A percentile compares a stretch with the other conserved stretches of the same genome.
Evolutionary conservation across 129 eudicot genomes (phyloP).

Genomic region (Lonicera japonica): DNA sequence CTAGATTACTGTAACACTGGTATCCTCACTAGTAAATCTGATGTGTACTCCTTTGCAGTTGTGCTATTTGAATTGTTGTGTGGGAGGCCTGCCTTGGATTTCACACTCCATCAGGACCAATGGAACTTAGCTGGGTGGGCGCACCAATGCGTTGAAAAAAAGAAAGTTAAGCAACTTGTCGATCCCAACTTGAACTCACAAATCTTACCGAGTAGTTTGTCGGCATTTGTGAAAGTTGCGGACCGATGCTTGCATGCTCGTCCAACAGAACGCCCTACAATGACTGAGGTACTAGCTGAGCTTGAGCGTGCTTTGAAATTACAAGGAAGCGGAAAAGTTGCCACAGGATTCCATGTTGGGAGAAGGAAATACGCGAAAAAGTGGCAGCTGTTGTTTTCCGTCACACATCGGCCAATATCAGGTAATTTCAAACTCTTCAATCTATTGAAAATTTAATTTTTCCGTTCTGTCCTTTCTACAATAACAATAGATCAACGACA

Average conservation of each 20-base stretch:
- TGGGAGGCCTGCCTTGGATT: slow-evolving; percentile 32
- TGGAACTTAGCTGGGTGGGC: slow-evolving; percentile 13
- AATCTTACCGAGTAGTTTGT: neutral
- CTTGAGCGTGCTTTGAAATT: neutral
- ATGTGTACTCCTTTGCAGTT: slow-evolving; percentile 26
- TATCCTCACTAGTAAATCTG: slow-evolving; percentile 12
- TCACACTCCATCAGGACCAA: slow-evolving; percentile 17
- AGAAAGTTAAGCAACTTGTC: neutral
- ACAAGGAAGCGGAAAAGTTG: too few relatives aligned
- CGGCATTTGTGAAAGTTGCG: neutral
- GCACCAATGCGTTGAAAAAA: slow-evolving; percentile 9
- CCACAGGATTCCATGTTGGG: too few relatives aligned
- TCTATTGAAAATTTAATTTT: too few relatives aligned
- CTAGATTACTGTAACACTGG: slow-evolving; percentile 13
- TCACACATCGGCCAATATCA: too few relatives aligned
- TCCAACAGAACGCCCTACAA: neutral
- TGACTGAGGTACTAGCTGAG: neutral
- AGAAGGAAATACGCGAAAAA: too few relatives aligned
- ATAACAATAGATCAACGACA: too few relatives aligned
- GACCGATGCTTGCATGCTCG: neutral
- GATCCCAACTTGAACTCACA: neutral
- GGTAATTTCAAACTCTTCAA: too few relatives aligned
- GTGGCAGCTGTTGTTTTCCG: too few relatives aligned
- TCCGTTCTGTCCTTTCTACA: too few relatives aligned
- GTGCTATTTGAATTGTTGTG: slow-evolving; percentile 23